Base-by-base conservation (phyloP, 495 filamentous ascomycete genomes). In the Penicillium goetzii region DNA sequence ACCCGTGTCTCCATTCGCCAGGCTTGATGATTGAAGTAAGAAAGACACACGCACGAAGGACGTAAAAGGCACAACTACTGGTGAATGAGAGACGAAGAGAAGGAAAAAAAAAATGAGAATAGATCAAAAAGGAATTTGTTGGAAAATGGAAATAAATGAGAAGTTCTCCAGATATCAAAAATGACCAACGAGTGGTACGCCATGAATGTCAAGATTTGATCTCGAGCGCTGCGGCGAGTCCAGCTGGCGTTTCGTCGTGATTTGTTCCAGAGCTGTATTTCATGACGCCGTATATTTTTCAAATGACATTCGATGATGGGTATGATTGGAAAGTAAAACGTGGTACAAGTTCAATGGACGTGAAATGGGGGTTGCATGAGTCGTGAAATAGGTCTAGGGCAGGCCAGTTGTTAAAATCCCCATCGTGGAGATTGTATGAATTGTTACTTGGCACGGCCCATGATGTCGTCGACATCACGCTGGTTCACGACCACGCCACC, bases 401-500 rank as follows among this genome's bases (percentile, higher is more conserved):
- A 19, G 58, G 58, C 49, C 45, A 43, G 4, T n/a, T 55, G 38
- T 33, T 15, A 61, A 43, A 45, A 33, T 50, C 34, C 50, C 55
- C 21, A 5, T 64, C n/a, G 45, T 56, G n/a, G 33, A 36, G 52
- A 36, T 2, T 12, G 56, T 34, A 4, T 9, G 28, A n/a, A 21
- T 17, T 38, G 19, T 62, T 75, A 75, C n/a, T 75, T 75, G 28
- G 66, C 77, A 63, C 83, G 84, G 30, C 84, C 87, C 80, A 96
- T 83, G 59, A 93, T 90, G 55, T 82, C 83, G 69, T 96, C 88
- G 68, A 97, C 94, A 73, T 97, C 92, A 45, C 86, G 87, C 77
- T 97, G 85, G 66, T 92, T 89, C 53, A 99, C 90, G 25, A 97
- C 92, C n/a, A 94, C 90, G 30, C 95, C 94, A 28, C 83, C 86